phyloP scores from a whole-genome alignment of 345 rosid species.

The Populus simonii region DNA sequence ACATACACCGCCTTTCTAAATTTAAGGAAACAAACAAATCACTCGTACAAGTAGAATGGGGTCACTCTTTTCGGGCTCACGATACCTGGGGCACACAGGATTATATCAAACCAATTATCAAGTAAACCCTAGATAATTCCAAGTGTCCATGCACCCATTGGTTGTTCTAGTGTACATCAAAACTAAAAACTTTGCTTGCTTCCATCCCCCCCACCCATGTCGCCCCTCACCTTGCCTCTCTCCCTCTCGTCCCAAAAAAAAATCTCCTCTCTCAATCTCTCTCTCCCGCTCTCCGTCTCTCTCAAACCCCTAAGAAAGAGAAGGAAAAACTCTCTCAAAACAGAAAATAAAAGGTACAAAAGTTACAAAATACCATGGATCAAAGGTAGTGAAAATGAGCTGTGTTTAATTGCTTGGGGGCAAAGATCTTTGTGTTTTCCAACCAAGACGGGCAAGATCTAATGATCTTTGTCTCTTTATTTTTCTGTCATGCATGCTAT shows the following conservation, averaged over 20 bases:
- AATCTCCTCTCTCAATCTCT: slow-evolving; percentile 6
- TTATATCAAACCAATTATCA: not conserved
- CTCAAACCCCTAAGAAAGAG: not conserved
- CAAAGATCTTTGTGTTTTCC: slow-evolving; percentile 8
- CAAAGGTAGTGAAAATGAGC: not conserved
- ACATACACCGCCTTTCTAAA: no score
- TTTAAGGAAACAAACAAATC: no score
- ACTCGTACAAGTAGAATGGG: no score
- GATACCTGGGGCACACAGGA: not conserved
- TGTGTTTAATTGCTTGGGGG: slow-evolving; percentile 24
- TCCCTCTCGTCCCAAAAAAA: slow-evolving; percentile 20
- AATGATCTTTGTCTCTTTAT: not conserved
- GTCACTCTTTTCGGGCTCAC: not conserved
- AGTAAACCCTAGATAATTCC: not conserved
- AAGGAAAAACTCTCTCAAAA: not conserved
- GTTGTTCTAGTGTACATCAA: not conserved
- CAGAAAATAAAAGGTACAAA: no score
- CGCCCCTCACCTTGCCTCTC: slow-evolving; percentile 19
- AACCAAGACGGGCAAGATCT: slow-evolving; percentile 12
- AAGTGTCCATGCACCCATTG: slow-evolving; percentile 7
- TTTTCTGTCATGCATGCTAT: not conserved
- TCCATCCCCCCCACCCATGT: slow-evolving; percentile 19
- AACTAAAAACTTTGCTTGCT: not conserved
- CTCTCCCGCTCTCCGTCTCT: not conserved
- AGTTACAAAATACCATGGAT: no score